phyloP scores from a whole-genome alignment of 2,329 filamentous ascomycete species.

The Beauveria australis region DNA sequence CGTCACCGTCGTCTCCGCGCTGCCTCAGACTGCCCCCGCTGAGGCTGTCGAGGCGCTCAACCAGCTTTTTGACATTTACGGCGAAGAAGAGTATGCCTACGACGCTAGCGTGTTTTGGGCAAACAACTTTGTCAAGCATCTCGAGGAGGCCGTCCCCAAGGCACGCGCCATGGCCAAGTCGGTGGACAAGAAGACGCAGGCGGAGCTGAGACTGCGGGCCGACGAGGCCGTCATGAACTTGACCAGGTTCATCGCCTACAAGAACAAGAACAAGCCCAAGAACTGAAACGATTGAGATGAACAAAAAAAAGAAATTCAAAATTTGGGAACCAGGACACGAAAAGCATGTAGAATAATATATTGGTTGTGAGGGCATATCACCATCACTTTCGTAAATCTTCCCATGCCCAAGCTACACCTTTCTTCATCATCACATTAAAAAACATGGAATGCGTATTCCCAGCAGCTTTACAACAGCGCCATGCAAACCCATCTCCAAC shows the following conservation, averaged over 20 bases:
- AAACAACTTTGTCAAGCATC: constrained; percentile 48
- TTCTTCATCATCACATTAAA: background rate
- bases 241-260: constrained; percentile 54
- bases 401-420: background rate
- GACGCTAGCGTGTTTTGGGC: constrained; percentile 59
- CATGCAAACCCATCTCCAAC: background rate
- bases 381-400: background rate
- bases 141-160: constrained; percentile 47
- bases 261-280: constrained; percentile 47
- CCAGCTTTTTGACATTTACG: constrained; percentile 61
- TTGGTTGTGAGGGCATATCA: background rate
- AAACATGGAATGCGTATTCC: background rate
- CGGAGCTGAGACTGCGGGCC: constrained; percentile 49
- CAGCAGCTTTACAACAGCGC: background rate
- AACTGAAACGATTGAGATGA: constrained; percentile 1
- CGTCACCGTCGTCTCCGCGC: constrained; percentile 42
- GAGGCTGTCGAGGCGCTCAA: constrained; percentile 57
- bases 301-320: background rate
- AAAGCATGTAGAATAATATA: constrained; percentile 4
- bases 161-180: constrained; percentile 48
- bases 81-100: constrained; percentile 48
- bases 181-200: constrained; percentile 50
- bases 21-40: constrained; percentile 46
- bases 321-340: background rate
- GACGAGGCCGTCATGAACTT: constrained; percentile 57